phyloP scores from a whole-genome alignment of 148 eudicot genomes.

The Pharnaceum exiguum region DNA sequence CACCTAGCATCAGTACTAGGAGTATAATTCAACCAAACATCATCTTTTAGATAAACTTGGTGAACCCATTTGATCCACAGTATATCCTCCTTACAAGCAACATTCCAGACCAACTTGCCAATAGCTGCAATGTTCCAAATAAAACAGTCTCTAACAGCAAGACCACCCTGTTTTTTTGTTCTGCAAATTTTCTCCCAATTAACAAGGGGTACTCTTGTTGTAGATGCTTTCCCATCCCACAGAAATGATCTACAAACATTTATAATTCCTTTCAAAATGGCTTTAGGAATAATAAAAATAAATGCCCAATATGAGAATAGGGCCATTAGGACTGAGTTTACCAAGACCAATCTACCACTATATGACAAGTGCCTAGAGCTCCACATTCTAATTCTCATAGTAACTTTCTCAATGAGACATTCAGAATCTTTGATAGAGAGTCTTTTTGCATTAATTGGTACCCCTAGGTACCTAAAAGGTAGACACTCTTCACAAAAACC shows the following conservation, averaged over 20 bases:
- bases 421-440: background rate
- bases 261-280: background rate
- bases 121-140: background rate
- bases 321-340: background rate
- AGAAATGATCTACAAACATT: background rate
- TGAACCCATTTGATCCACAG: background rate
- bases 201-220: background rate
- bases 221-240: background rate
- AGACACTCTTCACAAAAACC: background rate
- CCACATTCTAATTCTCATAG: background rate
- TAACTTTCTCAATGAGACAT: background rate
- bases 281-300: background rate
- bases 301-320: background rate
- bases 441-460: background rate
- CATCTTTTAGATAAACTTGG: background rate
- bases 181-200: background rate
- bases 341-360: background rate
- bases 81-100: background rate
- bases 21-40: background rate
- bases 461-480: background rate
- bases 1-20: background rate
- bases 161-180: background rate
- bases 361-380: background rate
- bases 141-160: background rate
- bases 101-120: background rate